Base-by-base conservation (phyloP, 2,329 filamentous ascomycete species). In the Sporothrix brasiliensis region DNA sequence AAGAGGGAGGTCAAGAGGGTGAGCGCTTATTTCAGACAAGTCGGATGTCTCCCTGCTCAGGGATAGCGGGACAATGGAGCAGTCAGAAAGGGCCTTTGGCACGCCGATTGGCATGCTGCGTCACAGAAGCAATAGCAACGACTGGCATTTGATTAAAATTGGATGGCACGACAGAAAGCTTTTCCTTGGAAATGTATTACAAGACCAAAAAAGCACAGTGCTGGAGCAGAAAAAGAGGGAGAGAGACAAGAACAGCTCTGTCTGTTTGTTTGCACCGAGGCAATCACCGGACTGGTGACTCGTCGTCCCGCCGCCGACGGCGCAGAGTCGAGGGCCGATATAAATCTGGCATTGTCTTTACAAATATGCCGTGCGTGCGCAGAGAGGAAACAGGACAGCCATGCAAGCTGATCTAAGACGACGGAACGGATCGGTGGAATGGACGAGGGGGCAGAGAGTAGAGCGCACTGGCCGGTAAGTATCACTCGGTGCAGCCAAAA, bases 121-220 rank as follows among this genome's bases (percentile, higher is more conserved):
- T 68, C 65, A 44, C 10, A 24, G 68, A 47, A 14, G 39, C 21
- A 68, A 56, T 39, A 24, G 27, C 53, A 69, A 68, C 70, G 9
- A 58, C 70, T 69, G 68, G 70, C 67, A 72, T 72, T 53, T 21
- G 49, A 27, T 34, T 68, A 68, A 72, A 39, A 72, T 72, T 69
- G 70, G 14, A 34, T 44, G 54, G 52, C 52, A 13, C 7, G 54
- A 14, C 19, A 14, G 19, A 10, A 10, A 24, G 44, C 41, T 52
- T n/a, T n/a, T n/a, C 44, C 47, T 39, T 6, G 63, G 7, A 27
- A 52, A 10, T 24, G n/a, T 13, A 24, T 24, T 13, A 24, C 24
- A 13, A 14, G 41, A 10, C 44, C 41, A 41, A 68, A 56, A 7
- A 4, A 63, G 58, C 58, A 24, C 30, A 41, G 16, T 21, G 13